Evolutionary conservation across 169 alveolate genomes (phyloP).

Genomic region (Plasmodium falciparum): DNA sequence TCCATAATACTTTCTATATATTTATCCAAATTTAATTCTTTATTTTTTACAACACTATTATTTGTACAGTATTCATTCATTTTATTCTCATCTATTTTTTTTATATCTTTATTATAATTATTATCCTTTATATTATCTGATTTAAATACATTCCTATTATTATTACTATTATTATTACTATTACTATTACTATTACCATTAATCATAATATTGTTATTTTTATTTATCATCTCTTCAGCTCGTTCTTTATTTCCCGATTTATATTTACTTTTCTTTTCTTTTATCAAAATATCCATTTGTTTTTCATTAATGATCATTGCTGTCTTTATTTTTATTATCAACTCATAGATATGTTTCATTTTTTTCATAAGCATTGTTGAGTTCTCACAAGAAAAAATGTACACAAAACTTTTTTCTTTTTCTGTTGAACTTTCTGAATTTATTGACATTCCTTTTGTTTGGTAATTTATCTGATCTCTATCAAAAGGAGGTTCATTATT

Average conservation of each 20-base stretch:
- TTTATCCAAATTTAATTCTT: constrained; percentile 34
- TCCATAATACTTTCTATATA: constrained; percentile 35
- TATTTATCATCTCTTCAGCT: background rate
- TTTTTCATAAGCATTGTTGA: constrained; percentile 7
- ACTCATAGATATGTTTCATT: constrained; percentile 19
- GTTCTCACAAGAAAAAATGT: constrained; percentile 24
- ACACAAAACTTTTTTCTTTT: constrained; percentile 9
- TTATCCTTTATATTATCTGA: too few species aligned
- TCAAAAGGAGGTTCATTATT: too few species aligned
- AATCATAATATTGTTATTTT: background rate
- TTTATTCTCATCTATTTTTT: constrained; percentile 33
- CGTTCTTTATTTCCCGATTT: background rate
- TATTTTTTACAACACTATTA: background rate
- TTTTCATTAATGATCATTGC: constrained; percentile 64
- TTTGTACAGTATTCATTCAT: background rate
- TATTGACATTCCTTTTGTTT: background rate
- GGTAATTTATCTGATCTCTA: too few species aligned
- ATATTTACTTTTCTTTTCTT: constrained; percentile 31
- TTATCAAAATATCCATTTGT: constrained; percentile 71
- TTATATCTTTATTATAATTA: constrained; percentile 66
- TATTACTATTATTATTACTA: background rate
- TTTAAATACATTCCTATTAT: background rate
- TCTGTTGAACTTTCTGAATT: background rate
- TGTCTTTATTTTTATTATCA: constrained; percentile 21
- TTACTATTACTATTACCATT: background rate